Base-by-base conservation (phyloP, 2,329 filamentous ascomycete species). In the Fusarium sp. region DNA sequence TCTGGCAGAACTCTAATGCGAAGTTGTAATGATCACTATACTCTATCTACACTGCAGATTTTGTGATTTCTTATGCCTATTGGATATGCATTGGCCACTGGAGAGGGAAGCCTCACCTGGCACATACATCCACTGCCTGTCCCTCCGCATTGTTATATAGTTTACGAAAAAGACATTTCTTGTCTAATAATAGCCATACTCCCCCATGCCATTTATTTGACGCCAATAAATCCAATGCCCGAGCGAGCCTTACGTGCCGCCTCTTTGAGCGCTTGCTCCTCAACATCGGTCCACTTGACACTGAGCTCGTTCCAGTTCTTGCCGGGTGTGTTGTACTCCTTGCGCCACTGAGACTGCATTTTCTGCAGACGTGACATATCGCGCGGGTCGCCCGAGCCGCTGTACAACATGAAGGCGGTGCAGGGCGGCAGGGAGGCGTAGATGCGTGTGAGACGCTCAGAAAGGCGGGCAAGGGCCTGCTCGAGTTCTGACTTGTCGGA, bases 251-350 rank as follows among this genome's bases (percentile, higher is more conserved):
- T 80, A 52, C 80, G 80, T 19, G 86, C 85, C 0, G 89, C 89
- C 72, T 79, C 82, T 72, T 82, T 85, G 68, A 91, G 79, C 37
- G 83, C 86, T 79, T 91, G 87, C 45, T 90, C 87, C 77, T 91
- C 89, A 0, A 77, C 80, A 71, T 91, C 89, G 11, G 89, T 91
- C 89, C 89, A 92, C 76, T 87, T 84, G 58, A 91, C 87, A 70
- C 83, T 87, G 35, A 91, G 79, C 65, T 90, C 79, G 75, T 91
- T 88, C 89, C 89, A 91, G 70, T 89, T 89, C 66, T 82, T 86
- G 14, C 87, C 86, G 0, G 85, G 85, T 10, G 84, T 85, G 76
- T 89, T 88, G 75, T 89, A 91, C 77, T 92, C 89, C 70, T 83
- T 84, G 75, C 85, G 87, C 81, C 86, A 90, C 76, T 86, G 84